Conservation (phyloP, 2,329 filamentous ascomycete species). For the Cladosporium halotolerans region DNA sequence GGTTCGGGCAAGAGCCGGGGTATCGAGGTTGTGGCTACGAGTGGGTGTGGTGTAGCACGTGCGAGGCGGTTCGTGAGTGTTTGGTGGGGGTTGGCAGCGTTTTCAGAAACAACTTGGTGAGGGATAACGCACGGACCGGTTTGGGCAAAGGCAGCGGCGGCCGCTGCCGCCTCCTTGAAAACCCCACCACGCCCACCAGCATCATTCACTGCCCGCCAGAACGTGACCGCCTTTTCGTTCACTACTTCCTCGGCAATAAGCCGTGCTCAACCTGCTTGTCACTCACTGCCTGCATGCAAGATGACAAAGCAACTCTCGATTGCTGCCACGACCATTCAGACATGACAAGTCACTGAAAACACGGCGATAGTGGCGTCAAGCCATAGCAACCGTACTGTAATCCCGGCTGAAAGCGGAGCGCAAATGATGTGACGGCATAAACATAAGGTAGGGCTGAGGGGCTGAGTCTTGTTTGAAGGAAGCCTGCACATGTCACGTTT, state of each 20-base stretch:
- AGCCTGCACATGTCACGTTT: too few species aligned
- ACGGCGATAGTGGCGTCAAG: too few species aligned
- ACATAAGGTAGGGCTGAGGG: too few species aligned
- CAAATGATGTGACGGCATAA: too few species aligned
- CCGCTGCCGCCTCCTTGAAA: neutral
- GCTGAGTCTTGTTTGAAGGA: too few species aligned
- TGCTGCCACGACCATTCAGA: too few species aligned
- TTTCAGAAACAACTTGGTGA: neutral
- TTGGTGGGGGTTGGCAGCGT: neutral
- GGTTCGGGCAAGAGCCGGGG: neutral
- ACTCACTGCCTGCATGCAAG: too few species aligned
- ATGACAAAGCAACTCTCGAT: too few species aligned
- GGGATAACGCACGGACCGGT: neutral
- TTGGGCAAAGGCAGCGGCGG: neutral
- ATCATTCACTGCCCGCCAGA: neutral
- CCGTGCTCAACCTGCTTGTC: too few species aligned
- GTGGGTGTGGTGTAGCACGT: neutral
- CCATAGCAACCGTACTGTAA: too few species aligned
- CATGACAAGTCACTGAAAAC: too few species aligned
- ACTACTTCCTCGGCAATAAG: neutral
- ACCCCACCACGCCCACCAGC: neutral
- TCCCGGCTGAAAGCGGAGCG: too few species aligned
- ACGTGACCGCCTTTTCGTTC: neutral
- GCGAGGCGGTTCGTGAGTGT: neutral
- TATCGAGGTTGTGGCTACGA: conserved; percentile 2